phyloP scores from a whole-genome alignment of 345 rosid species.

The Ceriops decandra region DNA sequence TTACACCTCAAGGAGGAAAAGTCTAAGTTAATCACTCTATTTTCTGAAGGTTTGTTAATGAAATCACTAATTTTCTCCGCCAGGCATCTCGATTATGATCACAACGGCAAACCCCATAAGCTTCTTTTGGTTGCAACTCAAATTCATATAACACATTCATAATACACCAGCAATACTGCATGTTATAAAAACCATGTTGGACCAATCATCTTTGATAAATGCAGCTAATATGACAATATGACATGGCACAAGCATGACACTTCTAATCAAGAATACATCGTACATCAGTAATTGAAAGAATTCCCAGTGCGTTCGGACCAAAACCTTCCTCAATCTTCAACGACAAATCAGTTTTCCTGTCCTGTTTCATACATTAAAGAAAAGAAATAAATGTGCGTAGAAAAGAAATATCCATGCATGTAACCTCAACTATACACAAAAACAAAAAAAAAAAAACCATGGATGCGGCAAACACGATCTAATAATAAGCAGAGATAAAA shows the following conservation, averaged over 20 bases:
- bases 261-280: not conserved
- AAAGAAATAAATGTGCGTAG: not conserved
- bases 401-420: not conserved
- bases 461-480: too few species aligned
- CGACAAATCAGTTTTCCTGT: slow-evolving; percentile 56
- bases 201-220: not conserved
- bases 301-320: slow-evolving; percentile 86
- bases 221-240: not conserved
- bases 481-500: too few species aligned
- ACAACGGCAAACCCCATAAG: too few species aligned
- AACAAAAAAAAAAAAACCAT: not conserved
- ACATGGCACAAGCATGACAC: not conserved
- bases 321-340: slow-evolving; percentile 73
- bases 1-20: too few species aligned
- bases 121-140: too few species aligned
- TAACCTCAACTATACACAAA: not conserved
- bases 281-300: slow-evolving; percentile 67
- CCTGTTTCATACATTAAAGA: slow-evolving; percentile 31
- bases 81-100: too few species aligned
- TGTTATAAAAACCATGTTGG: not conserved
- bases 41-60: too few species aligned
- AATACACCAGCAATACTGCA: too few species aligned
- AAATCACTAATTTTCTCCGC: too few species aligned
- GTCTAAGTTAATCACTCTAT: too few species aligned
- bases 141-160: too few species aligned